Conservation (phyloP, 768 basidiomycete species). For the Podaxis mareebaensis region DNA sequence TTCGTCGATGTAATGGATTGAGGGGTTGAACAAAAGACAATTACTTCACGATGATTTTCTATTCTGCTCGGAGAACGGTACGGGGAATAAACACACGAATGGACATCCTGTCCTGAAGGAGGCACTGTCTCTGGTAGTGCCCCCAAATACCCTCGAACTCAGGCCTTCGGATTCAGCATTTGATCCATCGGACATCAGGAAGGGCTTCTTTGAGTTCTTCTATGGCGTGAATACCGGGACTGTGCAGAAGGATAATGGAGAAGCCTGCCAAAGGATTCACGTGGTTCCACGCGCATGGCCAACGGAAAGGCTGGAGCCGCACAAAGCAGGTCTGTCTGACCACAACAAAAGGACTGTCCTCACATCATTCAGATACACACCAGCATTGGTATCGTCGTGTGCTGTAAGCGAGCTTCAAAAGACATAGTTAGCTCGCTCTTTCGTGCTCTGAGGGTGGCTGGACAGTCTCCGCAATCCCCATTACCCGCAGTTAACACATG, state of each 20-base stretch:
- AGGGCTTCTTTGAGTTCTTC: conserved; percentile 68
- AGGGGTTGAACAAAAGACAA: conserved; percentile 60
- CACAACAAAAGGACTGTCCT: conserved; percentile 39
- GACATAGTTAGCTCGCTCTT: conserved; percentile 48
- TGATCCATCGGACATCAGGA: conserved; percentile 48
- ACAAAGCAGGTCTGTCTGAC: conserved; percentile 53
- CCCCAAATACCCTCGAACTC: too few relatives aligned
- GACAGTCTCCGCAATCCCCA: conserved; percentile 56
- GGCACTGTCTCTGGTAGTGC: too few relatives aligned
- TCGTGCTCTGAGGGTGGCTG: conserved; percentile 72
- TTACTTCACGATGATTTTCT: conserved; percentile 50
- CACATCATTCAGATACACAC: conserved; percentile 66
- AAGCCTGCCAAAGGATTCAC: not conserved
- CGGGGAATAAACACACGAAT: conserved; percentile 65
- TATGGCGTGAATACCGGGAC: conserved; percentile 67
- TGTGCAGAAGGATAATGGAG: conserved; percentile 49
- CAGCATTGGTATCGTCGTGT: conserved; percentile 54
- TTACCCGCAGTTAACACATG: conserved; percentile 25
- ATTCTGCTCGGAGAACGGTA: conserved; percentile 46
- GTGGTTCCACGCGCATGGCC: conserved; percentile 22
- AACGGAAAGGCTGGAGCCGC: conserved; percentile 65
- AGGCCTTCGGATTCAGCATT: conserved; percentile 19
- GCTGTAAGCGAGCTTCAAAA: not conserved
- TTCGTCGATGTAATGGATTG: conserved; percentile 61
- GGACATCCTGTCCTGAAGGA: conserved; percentile 41